phyloP scores from a whole-genome alignment of 805 yeast species.

The Candida ipomoeae region DNA sequence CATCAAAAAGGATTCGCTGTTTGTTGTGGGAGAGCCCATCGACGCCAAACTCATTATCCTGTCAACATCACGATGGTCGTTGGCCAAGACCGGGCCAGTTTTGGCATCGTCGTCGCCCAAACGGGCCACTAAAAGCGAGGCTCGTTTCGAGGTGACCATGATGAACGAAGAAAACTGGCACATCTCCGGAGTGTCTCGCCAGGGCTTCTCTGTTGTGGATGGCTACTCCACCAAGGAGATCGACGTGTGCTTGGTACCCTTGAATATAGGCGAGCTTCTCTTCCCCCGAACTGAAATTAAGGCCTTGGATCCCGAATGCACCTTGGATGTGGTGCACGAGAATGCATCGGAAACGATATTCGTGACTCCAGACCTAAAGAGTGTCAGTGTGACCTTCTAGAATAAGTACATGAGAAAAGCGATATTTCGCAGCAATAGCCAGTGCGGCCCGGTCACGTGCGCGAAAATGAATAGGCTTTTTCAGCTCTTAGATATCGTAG shows the following conservation, averaged over 20 bases:
- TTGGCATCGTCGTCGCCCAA: conserved; percentile 15
- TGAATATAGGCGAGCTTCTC: conserved; percentile 66
- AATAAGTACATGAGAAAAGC: neutral
- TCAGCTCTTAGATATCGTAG: neutral
- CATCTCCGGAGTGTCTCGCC: conserved; percentile 64
- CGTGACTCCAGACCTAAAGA: conserved; percentile 67
- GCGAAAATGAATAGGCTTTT: conserved; percentile 1
- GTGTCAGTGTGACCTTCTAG: conserved; percentile 35
- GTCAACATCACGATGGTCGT: conserved; percentile 45
- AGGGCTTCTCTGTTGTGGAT: conserved; percentile 41
- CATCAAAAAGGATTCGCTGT: conserved; percentile 35
- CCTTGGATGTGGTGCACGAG: conserved; percentile 58
- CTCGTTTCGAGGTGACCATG: conserved; percentile 44
- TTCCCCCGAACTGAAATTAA: conserved; percentile 57
- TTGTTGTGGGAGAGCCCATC: conserved; percentile 64
- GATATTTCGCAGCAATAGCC: conserved; percentile 2
- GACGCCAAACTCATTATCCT: conserved; percentile 38
- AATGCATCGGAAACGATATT: conserved; percentile 67
- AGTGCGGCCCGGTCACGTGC: conserved; percentile 3
- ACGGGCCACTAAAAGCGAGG: neutral
- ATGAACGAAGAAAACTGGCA: conserved; percentile 71
- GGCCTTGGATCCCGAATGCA: conserved; percentile 25
- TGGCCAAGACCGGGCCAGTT: neutral
- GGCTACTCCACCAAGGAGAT: conserved; percentile 16
- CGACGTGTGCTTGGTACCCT: conserved; percentile 59